Percentiles rank a stretch among this genome's conserved stretches.
phyloP scores from a whole-genome alignment of 108 stramenopile genomes.

The Pseudonitzschia multistriata region DNA sequence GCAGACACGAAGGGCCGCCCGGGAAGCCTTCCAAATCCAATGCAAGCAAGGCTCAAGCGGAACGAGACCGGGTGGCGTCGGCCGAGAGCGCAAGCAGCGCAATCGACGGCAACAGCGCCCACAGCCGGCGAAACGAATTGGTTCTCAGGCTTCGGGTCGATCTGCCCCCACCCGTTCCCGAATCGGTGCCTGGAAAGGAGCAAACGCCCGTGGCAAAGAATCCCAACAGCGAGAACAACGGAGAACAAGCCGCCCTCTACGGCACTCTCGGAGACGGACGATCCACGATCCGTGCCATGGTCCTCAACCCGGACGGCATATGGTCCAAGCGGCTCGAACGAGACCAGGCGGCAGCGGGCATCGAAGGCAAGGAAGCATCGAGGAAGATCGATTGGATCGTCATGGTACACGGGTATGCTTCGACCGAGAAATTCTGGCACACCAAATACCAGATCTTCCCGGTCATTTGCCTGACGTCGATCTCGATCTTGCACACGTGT shows the following conservation, averaged over 20 bases:
- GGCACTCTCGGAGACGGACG: conserved; percentile 13
- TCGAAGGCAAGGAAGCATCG: neutral
- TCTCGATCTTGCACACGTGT: conserved; percentile 9
- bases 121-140: neutral
- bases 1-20: conserved; percentile 1
- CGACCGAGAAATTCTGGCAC: conserved; percentile 24
- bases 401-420: conserved; percentile 4
- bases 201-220: neutral
- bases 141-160: conserved; percentile 14
- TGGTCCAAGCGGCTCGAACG: conserved; percentile 3
- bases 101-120: neutral
- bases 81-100: too few relatives aligned
- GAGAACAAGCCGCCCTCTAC: neutral
- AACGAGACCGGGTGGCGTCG: too few relatives aligned
- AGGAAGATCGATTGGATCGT: conserved; percentile 1
- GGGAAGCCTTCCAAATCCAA: neutral
- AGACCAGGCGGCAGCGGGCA: neutral
- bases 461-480: conserved; percentile 22
- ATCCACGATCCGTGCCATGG: conserved; percentile 16
- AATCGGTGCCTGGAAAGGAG: neutral
- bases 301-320: conserved; percentile 11
- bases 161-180: neutral
- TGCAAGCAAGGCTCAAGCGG: too few relatives aligned
- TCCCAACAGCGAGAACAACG: neutral
- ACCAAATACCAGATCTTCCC: conserved; percentile 13